phyloP scores from a whole-genome alignment of 129 eudicot species.

The Pseudognaphalium luteoalbum region DNA sequence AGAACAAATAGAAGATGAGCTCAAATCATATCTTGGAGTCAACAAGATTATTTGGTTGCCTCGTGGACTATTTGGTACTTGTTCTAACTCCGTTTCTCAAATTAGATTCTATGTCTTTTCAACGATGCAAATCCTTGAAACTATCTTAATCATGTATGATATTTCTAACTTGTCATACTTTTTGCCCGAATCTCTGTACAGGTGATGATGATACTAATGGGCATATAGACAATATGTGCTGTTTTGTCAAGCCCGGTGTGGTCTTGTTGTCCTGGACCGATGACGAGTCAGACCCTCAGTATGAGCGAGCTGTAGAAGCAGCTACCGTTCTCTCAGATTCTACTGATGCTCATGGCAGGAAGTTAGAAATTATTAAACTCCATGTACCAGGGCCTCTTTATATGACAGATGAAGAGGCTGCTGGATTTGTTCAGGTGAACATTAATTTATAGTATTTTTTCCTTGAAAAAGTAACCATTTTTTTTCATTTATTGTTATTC shows the following conservation, averaged over 20 bases:
- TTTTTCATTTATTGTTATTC: background rate
- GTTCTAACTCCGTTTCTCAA: background rate
- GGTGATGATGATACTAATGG: constrained; percentile 99
- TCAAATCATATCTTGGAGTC: constrained; percentile 80
- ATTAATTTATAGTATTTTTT: background rate
- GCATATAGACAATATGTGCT: constrained; percentile 92
- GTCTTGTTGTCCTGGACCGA: constrained; percentile 89
- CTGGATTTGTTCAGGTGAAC: constrained; percentile 66
- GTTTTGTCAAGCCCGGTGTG: constrained; percentile 90
- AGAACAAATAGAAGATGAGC: constrained; percentile 76
- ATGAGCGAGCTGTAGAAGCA: constrained; percentile 76
- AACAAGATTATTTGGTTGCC: constrained; percentile 88
- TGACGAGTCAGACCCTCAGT: constrained; percentile 86
- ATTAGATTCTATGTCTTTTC: background rate
- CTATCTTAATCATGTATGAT: background rate
- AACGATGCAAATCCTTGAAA: background rate
- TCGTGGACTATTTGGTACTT: constrained; percentile 73
- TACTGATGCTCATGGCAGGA: constrained; percentile 77
- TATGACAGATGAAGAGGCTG: constrained; percentile 88
- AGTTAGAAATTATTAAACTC: constrained; percentile 71
- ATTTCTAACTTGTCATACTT: background rate
- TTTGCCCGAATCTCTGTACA: constrained; percentile 25
- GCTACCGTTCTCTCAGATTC: constrained; percentile 59
- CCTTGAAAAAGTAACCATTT: background rate
- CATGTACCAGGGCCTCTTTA: constrained; percentile 92